Evolutionary conservation across 441 rosid species (phyloP).

Genomic region (Populus hybrid): DNA sequence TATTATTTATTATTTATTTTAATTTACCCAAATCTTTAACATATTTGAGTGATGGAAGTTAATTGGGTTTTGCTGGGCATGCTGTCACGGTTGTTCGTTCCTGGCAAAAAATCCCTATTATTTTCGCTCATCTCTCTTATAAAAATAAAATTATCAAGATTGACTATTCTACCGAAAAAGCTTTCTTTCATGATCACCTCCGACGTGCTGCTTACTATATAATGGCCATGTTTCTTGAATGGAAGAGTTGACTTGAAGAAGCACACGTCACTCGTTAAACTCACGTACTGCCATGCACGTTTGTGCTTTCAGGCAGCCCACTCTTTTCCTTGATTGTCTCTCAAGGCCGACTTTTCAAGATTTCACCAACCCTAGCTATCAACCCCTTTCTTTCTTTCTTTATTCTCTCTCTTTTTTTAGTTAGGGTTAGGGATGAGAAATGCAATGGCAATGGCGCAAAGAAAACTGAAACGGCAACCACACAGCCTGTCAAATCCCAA

Average conservation of each 20-base stretch:
- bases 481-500: constrained; percentile 13
- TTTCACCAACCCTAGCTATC: not conserved
- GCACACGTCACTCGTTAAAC: not conserved
- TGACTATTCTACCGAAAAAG: too few relatives aligned
- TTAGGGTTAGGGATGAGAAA: not conserved
- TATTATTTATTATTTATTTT: too few relatives aligned
- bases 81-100: too few relatives aligned
- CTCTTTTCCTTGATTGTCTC: not conserved
- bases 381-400: not conserved
- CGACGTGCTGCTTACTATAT: not conserved
- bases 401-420: too few relatives aligned
- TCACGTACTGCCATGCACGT: not conserved
- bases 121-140: too few relatives aligned
- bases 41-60: too few relatives aligned
- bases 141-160: too few relatives aligned
- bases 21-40: too few relatives aligned
- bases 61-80: too few relatives aligned
- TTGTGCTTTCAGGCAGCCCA: not conserved
- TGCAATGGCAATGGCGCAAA: not conserved
- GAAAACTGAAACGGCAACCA: not conserved
- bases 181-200: not conserved
- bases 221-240: not conserved
- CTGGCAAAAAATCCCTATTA: too few relatives aligned
- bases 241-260: not conserved
- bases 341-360: not conserved